A percentile compares a stretch with the other conserved stretches of the same genome.
These are phyloP conservation scores for Verticillium isaacii DNA, from an alignment of 2,329 filamentous ascomycete species.

Conservation along the genomic window DNA sequence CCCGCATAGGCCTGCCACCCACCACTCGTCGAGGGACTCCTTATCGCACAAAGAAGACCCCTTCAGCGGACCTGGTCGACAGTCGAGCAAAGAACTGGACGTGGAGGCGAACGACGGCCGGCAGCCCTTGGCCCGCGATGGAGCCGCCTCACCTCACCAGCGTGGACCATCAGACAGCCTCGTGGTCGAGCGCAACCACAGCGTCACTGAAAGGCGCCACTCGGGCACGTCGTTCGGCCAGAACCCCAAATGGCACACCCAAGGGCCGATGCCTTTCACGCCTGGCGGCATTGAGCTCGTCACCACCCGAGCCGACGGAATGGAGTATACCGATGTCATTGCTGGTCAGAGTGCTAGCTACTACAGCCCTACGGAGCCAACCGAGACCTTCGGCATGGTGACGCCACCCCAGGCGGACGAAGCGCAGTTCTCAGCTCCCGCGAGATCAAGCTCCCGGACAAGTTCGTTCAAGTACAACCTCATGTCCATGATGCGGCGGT, in stretches of 20 bases:
- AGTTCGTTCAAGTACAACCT: conserved; percentile 31
- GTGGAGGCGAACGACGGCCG: conserved; percentile 2
- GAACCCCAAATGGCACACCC: conserved; percentile 10
- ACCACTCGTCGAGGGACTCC: conserved; percentile 31
- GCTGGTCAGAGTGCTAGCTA: conserved; percentile 30
- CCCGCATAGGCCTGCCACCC: conserved; percentile 13
- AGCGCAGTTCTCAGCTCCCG: conserved; percentile 2
- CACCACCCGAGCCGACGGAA: conserved; percentile 11
- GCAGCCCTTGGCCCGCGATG: conserved; percentile 3
- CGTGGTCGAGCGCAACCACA: conserved; percentile 3
- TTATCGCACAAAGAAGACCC: conserved; percentile 24
- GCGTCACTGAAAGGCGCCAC: conserved; percentile 5
- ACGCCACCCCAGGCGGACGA: conserved; percentile 17
- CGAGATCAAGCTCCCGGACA: conserved; percentile 22
- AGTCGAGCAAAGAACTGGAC: conserved; percentile 17
- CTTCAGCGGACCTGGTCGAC: conserved; percentile 18
- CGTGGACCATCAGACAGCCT: conserved; percentile 4
- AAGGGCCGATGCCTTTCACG: conserved; percentile 9
- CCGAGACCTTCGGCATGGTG: conserved; percentile 35
- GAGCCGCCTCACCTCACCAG: conserved; percentile 3
- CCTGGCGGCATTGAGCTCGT: conserved; percentile 10
- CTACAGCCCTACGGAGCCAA: conserved; percentile 34
- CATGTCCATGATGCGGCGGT: conserved; percentile 27
- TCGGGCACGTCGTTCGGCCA: conserved; percentile 9
- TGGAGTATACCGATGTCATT: conserved; percentile 12